phyloP scores from a whole-genome alignment of 192 early-diverging fungal genomes.

The Chytriomyces sp. region DNA sequence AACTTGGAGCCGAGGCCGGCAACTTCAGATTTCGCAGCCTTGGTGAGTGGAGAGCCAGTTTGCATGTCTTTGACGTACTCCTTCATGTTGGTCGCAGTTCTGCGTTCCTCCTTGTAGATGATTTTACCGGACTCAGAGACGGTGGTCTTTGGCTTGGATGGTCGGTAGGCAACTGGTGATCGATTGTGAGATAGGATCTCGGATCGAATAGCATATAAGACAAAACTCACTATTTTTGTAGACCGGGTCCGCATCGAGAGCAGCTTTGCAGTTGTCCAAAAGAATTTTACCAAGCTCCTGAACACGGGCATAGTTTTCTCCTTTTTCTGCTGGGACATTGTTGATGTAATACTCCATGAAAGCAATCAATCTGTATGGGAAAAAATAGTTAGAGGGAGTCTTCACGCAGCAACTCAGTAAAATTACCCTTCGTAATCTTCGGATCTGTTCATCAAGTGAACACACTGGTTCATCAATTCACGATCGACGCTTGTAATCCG shows the following conservation, averaged over 20 bases:
- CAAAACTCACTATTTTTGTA: slow-evolving; percentile 81
- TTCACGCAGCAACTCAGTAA: background rate
- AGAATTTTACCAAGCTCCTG: slow-evolving; percentile 81
- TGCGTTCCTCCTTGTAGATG: slow-evolving; percentile 83
- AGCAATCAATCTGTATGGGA: slow-evolving; percentile 66
- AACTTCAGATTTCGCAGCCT: slow-evolving; percentile 26
- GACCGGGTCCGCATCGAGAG: slow-evolving; percentile 75
- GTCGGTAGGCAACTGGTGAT: slow-evolving; percentile 71
- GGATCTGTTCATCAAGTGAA: slow-evolving; percentile 91
- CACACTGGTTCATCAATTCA: slow-evolving; percentile 87
- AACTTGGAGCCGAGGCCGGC: slow-evolving; percentile 75
- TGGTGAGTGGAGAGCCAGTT: slow-evolving; percentile 52
- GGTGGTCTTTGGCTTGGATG: slow-evolving; percentile 80
- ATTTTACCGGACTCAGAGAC: slow-evolving; percentile 83
- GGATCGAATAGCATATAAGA: background rate
- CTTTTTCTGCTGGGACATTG: slow-evolving; percentile 74
- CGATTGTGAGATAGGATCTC: slow-evolving; percentile 11
- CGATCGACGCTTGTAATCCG: slow-evolving; percentile 85
- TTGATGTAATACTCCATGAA: slow-evolving; percentile 90
- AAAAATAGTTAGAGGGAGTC: background rate
- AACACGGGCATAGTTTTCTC: slow-evolving; percentile 82
- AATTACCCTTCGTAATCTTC: slow-evolving; percentile 55
- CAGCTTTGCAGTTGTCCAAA: slow-evolving; percentile 88
- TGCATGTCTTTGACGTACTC: slow-evolving; percentile 91
- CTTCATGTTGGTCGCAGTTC: slow-evolving; percentile 86